Percentiles rank a stretch among this genome's conserved stretches.
Evolutionary conservation across 2,329 filamentous ascomycete species (phyloP).

Genomic region (Cordyceps cicadae): DNA sequence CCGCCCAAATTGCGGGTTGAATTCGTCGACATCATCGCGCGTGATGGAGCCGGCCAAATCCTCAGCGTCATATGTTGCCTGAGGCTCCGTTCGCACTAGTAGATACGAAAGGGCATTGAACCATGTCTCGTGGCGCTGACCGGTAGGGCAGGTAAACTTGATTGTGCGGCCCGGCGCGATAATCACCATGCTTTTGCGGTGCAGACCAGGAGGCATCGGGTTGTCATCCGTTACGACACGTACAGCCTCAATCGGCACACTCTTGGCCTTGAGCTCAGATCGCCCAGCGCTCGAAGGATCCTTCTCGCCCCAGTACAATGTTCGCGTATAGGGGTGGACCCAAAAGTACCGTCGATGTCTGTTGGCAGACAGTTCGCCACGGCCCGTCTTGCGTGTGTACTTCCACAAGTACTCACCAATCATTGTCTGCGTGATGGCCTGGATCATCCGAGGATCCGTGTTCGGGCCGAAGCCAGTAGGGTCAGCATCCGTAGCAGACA

Average conservation of each 20-base stretch:
- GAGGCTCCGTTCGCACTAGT: constrained; percentile 64
- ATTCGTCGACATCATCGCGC: constrained; percentile 62
- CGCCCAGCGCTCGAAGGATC: constrained; percentile 77
- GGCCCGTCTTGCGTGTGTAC: constrained; percentile 91
- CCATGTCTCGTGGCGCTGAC: constrained; percentile 95
- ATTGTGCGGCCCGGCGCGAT: constrained; percentile 80
- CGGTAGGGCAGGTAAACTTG: constrained; percentile 90
- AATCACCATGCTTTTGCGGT: constrained; percentile 87
- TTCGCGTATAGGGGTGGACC: constrained; percentile 96
- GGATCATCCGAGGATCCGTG: constrained; percentile 96
- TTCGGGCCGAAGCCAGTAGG: constrained; percentile 55
- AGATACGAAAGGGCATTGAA: constrained; percentile 95
- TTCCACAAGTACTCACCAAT: constrained; percentile 99
- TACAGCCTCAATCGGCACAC: constrained; percentile 86
- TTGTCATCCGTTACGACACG: constrained; percentile 91
- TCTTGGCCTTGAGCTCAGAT: constrained; percentile 71
- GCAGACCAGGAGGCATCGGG: constrained; percentile 85
- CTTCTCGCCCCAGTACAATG: constrained; percentile 90
- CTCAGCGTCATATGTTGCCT: constrained; percentile 54
- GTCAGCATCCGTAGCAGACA: constrained; percentile 45
- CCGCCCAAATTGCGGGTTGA: constrained; percentile 58
- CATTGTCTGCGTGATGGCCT: constrained; percentile 98
- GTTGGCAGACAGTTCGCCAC: constrained; percentile 78
- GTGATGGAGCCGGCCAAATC: constrained; percentile 50
- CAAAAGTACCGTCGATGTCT: constrained; percentile 95